These are phyloP conservation scores for Exserohilum turcica DNA, from an alignment of 2,329 filamentous ascomycete genomes.

Conservation along the genomic window DNA sequence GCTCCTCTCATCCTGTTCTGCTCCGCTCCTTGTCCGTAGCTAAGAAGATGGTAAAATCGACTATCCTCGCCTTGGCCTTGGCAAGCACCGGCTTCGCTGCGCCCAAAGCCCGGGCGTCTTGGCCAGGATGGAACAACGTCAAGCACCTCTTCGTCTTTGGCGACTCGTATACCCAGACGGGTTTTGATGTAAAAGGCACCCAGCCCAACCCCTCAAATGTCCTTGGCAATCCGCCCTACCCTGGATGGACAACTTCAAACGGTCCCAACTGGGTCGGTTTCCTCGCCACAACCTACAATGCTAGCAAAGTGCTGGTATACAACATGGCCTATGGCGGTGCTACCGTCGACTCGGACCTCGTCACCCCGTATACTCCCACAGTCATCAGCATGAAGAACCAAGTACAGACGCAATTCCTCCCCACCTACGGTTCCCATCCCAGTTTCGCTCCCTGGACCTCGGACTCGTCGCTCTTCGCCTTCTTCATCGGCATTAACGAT, in stretches of 20 bases:
- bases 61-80: constrained; percentile 28
- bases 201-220: constrained; percentile 61
- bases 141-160: constrained; percentile 52
- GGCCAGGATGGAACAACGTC: constrained; percentile 42
- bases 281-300: constrained; percentile 45
- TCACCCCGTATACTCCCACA: constrained; percentile 56
- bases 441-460: constrained; percentile 51
- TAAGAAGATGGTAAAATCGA: constrained; percentile 30
- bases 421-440: constrained; percentile 45
- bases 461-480: constrained; percentile 54
- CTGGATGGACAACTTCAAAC: constrained; percentile 48
- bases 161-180: constrained; percentile 65
- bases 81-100: constrained; percentile 28
- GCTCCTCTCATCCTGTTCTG: constrained; percentile 1
- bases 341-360: constrained; percentile 47
- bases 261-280: constrained; percentile 64
- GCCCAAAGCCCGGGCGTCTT: constrained; percentile 21
- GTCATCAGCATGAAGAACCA: constrained; percentile 60
- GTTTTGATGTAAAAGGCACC: constrained; percentile 59
- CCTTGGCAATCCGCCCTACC: constrained; percentile 65
- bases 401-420: constrained; percentile 52
- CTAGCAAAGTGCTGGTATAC: constrained; percentile 55
- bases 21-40: neutral
- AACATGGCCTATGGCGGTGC: constrained; percentile 58
- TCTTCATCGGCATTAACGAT: constrained; percentile 64